These are phyloP conservation scores for Pythium pectinolyticum DNA, from an alignment of 352 stramenopile genomes.

Conservation along the genomic window DNA sequence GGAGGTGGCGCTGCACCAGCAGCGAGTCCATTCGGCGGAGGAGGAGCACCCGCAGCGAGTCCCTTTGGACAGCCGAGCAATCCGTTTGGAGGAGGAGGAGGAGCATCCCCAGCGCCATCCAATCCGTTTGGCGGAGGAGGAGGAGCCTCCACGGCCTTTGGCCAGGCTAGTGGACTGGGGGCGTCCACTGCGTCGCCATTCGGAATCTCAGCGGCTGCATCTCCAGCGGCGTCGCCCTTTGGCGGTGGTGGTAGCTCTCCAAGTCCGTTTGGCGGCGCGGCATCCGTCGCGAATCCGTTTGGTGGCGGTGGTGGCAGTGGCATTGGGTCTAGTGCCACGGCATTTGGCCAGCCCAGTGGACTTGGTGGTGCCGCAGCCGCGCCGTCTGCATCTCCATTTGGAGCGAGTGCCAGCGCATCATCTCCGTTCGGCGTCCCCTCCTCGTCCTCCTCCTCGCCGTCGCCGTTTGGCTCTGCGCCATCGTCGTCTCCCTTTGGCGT, in stretches of 20 bases:
- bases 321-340: background rate
- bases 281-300: conserved; percentile 20
- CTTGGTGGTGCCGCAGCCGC: background rate
- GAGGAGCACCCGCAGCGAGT: background rate
- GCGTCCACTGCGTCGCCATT: conserved; percentile 2
- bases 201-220: background rate
- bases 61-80: conserved; percentile 26
- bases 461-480: background rate
- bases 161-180: background rate
- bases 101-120: background rate
- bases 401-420: background rate
- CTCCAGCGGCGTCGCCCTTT: conserved; percentile 12
- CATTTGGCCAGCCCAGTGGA: conserved; percentile 15
- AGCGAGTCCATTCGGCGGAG: conserved; percentile 37
- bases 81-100: conserved; percentile 13
- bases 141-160: background rate
- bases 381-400: conserved; percentile 20
- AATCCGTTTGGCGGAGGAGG: conserved; percentile 17
- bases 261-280: conserved; percentile 10
- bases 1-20: conserved; percentile 5
- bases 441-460: background rate
- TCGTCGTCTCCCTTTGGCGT: conserved; percentile 7
- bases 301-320: conserved; percentile 10
- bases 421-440: conserved; percentile 16
- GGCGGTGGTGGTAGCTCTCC: background rate